Evolutionary conservation across 345 rosid species (phyloP), one percentile per base, ranked within the genome.

Genomic region (Jatropha curcas): DNA sequence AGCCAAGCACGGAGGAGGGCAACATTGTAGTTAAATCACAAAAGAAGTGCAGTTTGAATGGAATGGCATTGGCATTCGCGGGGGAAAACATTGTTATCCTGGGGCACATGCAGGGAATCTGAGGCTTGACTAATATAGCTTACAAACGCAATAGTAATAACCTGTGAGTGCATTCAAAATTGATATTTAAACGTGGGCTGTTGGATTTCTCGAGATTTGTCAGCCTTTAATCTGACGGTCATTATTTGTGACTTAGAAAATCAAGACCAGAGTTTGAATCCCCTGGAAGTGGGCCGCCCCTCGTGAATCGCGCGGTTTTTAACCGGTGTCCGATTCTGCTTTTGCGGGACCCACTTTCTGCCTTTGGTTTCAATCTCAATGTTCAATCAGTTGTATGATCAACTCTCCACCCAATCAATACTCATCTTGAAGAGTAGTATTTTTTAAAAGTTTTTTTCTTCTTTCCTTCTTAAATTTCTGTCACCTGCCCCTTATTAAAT

Each of bases 291-390:
- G 34, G 34, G 71, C 74, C 78, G 11, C 13, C 2, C 64, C 66
- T 78, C 80, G 82, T 65, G 6, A 76, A 67, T 79, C 82, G 81
- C 41, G 81, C 8, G 71, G 76, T 79, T 79, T 68, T 39, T 58
- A 57, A 41, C 43, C 19, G 39, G 65, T 58, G 25, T 58, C 60
- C 52, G 48, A 4, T 17, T 34, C 48, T 20, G 7, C n/a, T 19
- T 17, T 65, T 1, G 25, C 16, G 73, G 73, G 65, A 41, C 53
- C 73, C 65, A 8, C 1, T 14, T 35, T 55, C 55, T 27, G 24
- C 35, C 25, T 43, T 61, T 62, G 5, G 43, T 16, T 5, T 64
- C 52, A 24, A 8, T 24, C 52, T 13, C 16, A 7, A 51, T 41
- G 20, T 22, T 63, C 65, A 57, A 24, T 57, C 31, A 30, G 63